Percentiles rank a stretch among this genome's conserved stretches.
Conservation (phyloP, 345 rosid genomes). For the Cardiospermum halicacabum region DNA sequence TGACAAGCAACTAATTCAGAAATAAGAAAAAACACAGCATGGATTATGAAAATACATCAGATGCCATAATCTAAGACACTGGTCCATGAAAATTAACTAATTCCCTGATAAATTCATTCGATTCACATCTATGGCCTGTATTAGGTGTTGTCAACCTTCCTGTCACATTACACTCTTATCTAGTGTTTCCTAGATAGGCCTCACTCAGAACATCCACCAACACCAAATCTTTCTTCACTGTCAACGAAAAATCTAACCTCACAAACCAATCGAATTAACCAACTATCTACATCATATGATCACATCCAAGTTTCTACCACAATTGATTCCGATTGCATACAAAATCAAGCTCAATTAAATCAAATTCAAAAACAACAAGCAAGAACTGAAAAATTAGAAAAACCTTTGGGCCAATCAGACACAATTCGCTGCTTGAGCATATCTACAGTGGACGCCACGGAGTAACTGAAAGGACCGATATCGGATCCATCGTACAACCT, state of each 20-base stretch:
- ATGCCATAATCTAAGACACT: no score
- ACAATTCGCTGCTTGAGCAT: conserved; percentile 84
- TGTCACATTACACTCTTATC: neutral
- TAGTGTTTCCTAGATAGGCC: neutral
- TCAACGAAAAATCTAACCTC: neutral
- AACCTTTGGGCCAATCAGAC: conserved; percentile 96
- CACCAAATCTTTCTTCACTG: neutral
- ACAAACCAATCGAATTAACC: neutral
- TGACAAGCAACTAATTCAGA: no score
- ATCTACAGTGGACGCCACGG: conserved; percentile 77
- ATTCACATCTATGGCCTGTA: no score
- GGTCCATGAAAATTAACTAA: no score
- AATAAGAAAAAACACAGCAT: no score
- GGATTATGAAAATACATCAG: no score
- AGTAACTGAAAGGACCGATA: conserved; percentile 85
- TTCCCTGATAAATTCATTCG: no score
- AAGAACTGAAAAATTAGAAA: neutral
- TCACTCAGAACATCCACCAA: no score
- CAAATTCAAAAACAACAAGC: neutral
- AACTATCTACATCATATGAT: neutral
- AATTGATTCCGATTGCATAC: neutral
- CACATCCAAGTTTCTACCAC: neutral
- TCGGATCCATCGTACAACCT: conserved; percentile 92
- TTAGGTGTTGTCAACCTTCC: neutral
- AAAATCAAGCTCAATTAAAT: neutral